Percentiles rank a stretch among this genome's conserved stretches.
Conservation (phyloP, 2,329 filamentous ascomycete species). For the Mycosphaerelloides madeirae region DNA sequence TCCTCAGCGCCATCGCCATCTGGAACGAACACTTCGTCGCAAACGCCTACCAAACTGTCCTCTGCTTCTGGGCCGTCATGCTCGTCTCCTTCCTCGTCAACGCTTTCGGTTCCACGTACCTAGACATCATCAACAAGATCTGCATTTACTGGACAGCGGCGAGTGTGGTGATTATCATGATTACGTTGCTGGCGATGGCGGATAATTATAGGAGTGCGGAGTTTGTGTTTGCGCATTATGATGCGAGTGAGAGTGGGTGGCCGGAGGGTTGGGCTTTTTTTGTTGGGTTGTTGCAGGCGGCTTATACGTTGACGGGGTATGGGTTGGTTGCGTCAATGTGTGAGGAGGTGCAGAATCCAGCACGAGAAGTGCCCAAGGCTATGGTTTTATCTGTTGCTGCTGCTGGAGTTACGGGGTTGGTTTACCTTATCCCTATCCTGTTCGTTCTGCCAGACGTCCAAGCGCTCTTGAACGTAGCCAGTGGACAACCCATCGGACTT, state of each 20-base stretch:
- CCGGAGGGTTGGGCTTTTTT: conserved; percentile 68
- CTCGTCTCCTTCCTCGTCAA: conserved; percentile 60
- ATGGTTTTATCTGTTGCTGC: conserved; percentile 66
- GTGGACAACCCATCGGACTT: conserved; percentile 69
- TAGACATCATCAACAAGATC: conserved; percentile 67
- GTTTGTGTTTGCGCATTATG: conserved; percentile 66
- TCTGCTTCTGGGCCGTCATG: conserved; percentile 70
- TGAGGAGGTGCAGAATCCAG: conserved; percentile 65
- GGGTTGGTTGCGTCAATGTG: conserved; percentile 70
- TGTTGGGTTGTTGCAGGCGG: conserved; percentile 63
- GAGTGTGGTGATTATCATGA: conserved; percentile 64
- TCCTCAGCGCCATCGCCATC: conserved; percentile 62
- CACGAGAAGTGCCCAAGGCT: conserved; percentile 64
- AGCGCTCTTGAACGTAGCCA: conserved; percentile 60
- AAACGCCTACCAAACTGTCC: conserved; percentile 64
- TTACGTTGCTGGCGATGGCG: conserved; percentile 59
- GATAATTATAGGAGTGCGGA: conserved; percentile 53
- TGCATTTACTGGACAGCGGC: conserved; percentile 68
- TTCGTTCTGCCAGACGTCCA: conserved; percentile 69
- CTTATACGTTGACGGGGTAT: conserved; percentile 60
- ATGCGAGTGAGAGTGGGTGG: conserved; percentile 62
- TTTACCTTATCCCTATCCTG: conserved; percentile 68
- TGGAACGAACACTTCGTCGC: conserved; percentile 66
- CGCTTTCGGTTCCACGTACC: conserved; percentile 56
- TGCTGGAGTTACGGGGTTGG: conserved; percentile 59